Evolutionary conservation across 2,329 filamentous ascomycete genomes (phyloP).

Genomic region (Clonostachys byssicola): DNA sequence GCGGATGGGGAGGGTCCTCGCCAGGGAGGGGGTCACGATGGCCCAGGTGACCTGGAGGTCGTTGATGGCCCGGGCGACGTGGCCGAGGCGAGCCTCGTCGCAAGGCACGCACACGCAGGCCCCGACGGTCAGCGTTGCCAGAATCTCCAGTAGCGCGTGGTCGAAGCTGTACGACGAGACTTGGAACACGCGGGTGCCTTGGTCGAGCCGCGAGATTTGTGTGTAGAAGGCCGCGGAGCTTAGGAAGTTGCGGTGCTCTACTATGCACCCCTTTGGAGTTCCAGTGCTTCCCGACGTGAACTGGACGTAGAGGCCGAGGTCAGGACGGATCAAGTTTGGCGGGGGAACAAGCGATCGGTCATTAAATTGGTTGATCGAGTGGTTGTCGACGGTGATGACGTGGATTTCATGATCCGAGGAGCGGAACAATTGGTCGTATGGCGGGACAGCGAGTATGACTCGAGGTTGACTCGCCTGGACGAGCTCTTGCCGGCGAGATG

Average conservation of each 20-base stretch:
- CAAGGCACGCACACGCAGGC: constrained; percentile 26
- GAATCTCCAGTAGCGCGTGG: constrained; percentile 11
- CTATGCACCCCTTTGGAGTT: constrained; percentile 12
- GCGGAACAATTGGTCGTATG: not conserved
- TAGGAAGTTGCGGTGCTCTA: constrained; percentile 8
- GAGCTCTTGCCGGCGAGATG: not conserved
- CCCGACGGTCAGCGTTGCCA: constrained; percentile 11
- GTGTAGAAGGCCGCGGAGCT: constrained; percentile 3
- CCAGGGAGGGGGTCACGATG: not conserved
- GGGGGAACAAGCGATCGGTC: constrained; percentile 6
- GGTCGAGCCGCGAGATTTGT: constrained; percentile 5
- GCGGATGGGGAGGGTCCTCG: not conserved
- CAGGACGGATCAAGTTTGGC: not conserved
- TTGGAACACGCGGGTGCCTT: constrained; percentile 5
- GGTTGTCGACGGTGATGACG: not conserved
- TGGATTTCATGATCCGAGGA: not conserved
- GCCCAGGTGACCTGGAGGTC: not conserved
- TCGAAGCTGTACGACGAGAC: constrained; percentile 1
- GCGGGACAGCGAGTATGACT: not conserved
- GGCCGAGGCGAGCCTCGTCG: constrained; percentile 11
- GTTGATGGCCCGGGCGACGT: not conserved
- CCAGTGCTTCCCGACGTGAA: constrained; percentile 16
- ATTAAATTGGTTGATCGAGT: not conserved
- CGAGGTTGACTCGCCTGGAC: not conserved
- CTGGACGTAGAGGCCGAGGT: not conserved